These are phyloP conservation scores for Rosa chinensis DNA, from an alignment of 306 rosid species.

Conservation along the genomic window DNA sequence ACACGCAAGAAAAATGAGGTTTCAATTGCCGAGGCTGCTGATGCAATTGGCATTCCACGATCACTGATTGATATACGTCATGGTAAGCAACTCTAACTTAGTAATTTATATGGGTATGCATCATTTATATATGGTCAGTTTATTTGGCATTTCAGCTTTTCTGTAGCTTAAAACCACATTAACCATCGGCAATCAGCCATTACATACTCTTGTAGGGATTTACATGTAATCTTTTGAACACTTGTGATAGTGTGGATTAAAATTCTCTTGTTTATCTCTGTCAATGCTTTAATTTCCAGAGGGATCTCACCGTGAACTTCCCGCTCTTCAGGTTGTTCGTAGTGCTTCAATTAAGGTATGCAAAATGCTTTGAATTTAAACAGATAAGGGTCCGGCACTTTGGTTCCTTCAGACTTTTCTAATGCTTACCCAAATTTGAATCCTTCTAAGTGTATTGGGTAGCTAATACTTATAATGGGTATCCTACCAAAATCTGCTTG, in stretches of 20 bases:
- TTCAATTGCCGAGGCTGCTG: slow-evolving; percentile 81
- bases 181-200: not conserved
- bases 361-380: slow-evolving; percentile 17
- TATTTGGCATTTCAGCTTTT: not conserved
- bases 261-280: slow-evolving; percentile 10
- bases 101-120: not conserved
- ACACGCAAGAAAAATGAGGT: slow-evolving; percentile 59
- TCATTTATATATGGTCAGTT: not conserved
- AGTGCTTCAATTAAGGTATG: slow-evolving; percentile 67
- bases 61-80: slow-evolving; percentile 86
- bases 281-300: slow-evolving; percentile 42
- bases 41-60: slow-evolving; percentile 79
- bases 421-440: slow-evolving; percentile 1
- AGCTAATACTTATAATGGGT: slow-evolving; percentile 7
- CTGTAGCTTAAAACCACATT: not conserved
- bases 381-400: not conserved
- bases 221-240: not conserved
- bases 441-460: not conserved
- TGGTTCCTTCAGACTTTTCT: slow-evolving; percentile 11
- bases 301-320: slow-evolving; percentile 97
- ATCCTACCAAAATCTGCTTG: not conserved
- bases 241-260: not conserved
- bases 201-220: not conserved
- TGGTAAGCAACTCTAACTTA: slow-evolving; percentile 45
- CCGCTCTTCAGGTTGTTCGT: slow-evolving; percentile 71